These are phyloP conservation scores for Geranium rotundifolium DNA, from an alignment of 345 rosid genomes.

Conservation along the genomic window DNA sequence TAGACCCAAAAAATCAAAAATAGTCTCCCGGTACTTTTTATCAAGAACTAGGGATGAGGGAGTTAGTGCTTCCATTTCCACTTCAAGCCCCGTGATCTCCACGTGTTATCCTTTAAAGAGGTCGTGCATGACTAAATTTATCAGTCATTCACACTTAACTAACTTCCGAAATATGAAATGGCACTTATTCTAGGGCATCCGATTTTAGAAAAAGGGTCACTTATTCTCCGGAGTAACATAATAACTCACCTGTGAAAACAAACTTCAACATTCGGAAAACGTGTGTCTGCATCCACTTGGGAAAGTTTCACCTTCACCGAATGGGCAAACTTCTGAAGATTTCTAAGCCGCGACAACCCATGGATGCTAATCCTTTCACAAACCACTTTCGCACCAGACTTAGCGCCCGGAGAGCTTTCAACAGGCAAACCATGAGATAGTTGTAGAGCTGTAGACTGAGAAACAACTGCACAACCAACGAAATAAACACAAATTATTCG, in stretches of 20 bases:
- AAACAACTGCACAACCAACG: conserved; percentile 39
- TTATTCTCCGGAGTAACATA: conserved; percentile 1
- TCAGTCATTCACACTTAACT: not conserved
- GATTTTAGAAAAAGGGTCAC: not conserved
- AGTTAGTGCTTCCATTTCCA: too few species aligned
- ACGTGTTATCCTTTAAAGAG: not conserved
- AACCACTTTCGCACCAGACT: conserved; percentile 34
- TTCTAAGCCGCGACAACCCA: conserved; percentile 50
- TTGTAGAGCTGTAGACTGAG: conserved; percentile 27
- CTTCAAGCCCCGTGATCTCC: not conserved
- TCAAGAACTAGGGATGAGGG: too few species aligned
- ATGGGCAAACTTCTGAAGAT: conserved; percentile 57
- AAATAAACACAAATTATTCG: not conserved
- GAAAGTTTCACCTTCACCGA: conserved; percentile 46
- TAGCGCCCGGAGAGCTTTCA: conserved; percentile 56
- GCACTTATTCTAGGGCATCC: not conserved
- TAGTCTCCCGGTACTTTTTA: too few species aligned
- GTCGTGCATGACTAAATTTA: not conserved
- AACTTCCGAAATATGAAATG: not conserved
- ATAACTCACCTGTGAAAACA: conserved; percentile 76
- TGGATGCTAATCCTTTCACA: conserved; percentile 64
- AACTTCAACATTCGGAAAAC: conserved; percentile 38
- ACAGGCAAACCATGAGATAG: conserved; percentile 45
- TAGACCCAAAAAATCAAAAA: not conserved
- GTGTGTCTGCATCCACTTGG: conserved; percentile 22